phyloP scores from a whole-genome alignment of 2,329 filamentous ascomycete genomes.

The Knufia fluminis region DNA sequence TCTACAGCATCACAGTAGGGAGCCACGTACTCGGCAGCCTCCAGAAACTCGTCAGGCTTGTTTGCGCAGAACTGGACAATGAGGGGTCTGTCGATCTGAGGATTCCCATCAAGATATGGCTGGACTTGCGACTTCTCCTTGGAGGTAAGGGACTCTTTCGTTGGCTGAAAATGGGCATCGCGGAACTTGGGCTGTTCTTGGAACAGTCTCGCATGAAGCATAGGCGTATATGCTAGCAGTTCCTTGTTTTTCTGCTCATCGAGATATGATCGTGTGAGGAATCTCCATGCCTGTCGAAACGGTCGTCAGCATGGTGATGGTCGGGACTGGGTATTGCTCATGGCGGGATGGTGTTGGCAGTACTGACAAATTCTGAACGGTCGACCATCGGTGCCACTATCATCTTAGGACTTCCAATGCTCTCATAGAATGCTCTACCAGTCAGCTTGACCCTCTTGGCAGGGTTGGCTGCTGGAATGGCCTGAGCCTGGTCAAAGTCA shows the following conservation, averaged over 20 bases:
- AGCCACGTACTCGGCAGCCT: constrained; percentile 66
- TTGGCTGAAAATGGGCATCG: constrained; percentile 69
- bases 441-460: constrained; percentile 50
- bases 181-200: constrained; percentile 67
- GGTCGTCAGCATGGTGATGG: constrained; percentile 13
- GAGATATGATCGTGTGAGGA: constrained; percentile 90
- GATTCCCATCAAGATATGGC: constrained; percentile 75
- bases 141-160: constrained; percentile 31
- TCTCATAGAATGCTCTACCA: constrained; percentile 88
- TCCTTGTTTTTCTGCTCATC: constrained; percentile 52
- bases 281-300: constrained; percentile 71
- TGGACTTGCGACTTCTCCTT: constrained; percentile 28
- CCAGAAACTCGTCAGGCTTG: constrained; percentile 37
- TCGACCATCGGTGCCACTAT: constrained; percentile 97
- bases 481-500: constrained; percentile 6
- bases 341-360: constrained; percentile 12
- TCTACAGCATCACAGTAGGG: constrained; percentile 93
- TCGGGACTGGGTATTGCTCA: neutral
- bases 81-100: constrained; percentile 71
- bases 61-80: constrained; percentile 86
- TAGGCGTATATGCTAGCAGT: constrained; percentile 84
- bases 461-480: constrained; percentile 4
- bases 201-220: constrained; percentile 91
- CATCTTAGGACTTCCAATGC: constrained; percentile 81
- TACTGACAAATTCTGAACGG: constrained; percentile 85